A percentile compares a stretch with the other conserved stretches of the same genome.
Evolutionary conservation across 1,284 basidiomycete species (phyloP).

Genomic region (Phellopilus nigrolimitatus): DNA sequence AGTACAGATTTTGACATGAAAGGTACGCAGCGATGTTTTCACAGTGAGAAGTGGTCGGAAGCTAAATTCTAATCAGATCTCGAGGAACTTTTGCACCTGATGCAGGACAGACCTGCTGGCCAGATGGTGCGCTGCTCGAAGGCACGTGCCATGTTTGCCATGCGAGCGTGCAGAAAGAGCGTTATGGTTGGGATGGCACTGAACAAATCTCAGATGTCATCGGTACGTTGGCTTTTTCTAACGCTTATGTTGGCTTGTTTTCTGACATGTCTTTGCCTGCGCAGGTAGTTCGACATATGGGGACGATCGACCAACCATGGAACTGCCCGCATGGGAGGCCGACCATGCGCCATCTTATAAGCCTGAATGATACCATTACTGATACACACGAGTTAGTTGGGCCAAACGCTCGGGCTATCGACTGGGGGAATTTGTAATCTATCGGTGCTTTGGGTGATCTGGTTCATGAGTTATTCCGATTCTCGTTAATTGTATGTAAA

Average conservation of each 20-base stretch:
- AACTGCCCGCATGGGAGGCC: slow-evolving; percentile 96
- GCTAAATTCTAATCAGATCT: slow-evolving; percentile 57
- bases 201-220: slow-evolving; percentile 72
- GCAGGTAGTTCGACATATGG: slow-evolving; percentile 90
- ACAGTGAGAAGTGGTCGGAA: slow-evolving; percentile 2
- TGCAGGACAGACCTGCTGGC: slow-evolving; percentile 73
- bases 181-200: slow-evolving; percentile 94
- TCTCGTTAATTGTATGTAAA: neutral
- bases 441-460: no score
- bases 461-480: neutral
- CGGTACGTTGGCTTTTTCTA: slow-evolving; percentile 42
- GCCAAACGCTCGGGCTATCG: slow-evolving; percentile 2
- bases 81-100: slow-evolving; percentile 87
- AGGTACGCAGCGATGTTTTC: slow-evolving; percentile 41
- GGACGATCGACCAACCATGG: slow-evolving; percentile 96
- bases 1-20: slow-evolving; percentile 76
- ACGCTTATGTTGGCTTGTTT: slow-evolving; percentile 13
- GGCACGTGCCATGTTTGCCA: slow-evolving; percentile 95
- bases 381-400: neutral
- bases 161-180: slow-evolving; percentile 91
- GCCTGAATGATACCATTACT: slow-evolving; percentile 13
- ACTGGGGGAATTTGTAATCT: slow-evolving; percentile 12
- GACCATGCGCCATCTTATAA: slow-evolving; percentile 83
- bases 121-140: slow-evolving; percentile 89
- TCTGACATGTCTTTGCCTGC: slow-evolving; percentile 19